Evolutionary conservation across 1,284 basidiomycete species (phyloP).

Genomic region (Quambalaria eucalypti): DNA sequence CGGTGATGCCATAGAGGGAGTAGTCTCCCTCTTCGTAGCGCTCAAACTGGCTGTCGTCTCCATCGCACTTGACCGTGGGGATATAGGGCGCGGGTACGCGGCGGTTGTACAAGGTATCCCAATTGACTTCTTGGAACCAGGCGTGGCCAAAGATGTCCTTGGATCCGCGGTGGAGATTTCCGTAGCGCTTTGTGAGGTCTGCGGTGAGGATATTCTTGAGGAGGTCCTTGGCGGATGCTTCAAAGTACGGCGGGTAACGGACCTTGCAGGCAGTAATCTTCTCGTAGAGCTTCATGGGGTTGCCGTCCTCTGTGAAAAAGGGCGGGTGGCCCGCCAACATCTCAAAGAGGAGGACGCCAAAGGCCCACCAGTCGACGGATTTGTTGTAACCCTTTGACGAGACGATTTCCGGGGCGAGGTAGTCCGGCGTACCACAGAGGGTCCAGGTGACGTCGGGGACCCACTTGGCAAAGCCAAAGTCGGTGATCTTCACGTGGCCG

Average conservation of each 20-base stretch:
- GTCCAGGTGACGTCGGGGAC: constrained; percentile 91
- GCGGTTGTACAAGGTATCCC: constrained; percentile 70
- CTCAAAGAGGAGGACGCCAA: constrained; percentile 72
- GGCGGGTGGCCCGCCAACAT: constrained; percentile 51
- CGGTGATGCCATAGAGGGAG: constrained; percentile 28
- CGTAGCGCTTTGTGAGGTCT: constrained; percentile 82
- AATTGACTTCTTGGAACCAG: constrained; percentile 97
- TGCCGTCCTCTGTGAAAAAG: constrained; percentile 52
- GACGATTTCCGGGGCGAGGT: constrained; percentile 56
- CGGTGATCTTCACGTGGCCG: constrained; percentile 95
- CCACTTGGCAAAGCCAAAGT: constrained; percentile 93
- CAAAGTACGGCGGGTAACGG: constrained; percentile 79
- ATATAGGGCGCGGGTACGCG: constrained; percentile 96
- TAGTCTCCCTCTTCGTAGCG: constrained; percentile 42
- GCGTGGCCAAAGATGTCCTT: constrained; percentile 87
- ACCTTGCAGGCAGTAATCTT: constrained; percentile 82
- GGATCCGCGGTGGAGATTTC: constrained; percentile 83
- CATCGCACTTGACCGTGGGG: constrained; percentile 53
- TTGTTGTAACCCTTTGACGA: constrained; percentile 90
- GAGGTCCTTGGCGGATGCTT: constrained; percentile 68
- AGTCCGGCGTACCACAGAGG: constrained; percentile 81
- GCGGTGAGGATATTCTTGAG: constrained; percentile 81
- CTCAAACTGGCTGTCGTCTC: constrained; percentile 47
- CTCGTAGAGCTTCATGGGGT: constrained; percentile 74
- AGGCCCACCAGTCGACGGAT: constrained; percentile 95